phyloP scores from a whole-genome alignment of 345 rosid genomes.

The Aquilaria yunnanensis region DNA sequence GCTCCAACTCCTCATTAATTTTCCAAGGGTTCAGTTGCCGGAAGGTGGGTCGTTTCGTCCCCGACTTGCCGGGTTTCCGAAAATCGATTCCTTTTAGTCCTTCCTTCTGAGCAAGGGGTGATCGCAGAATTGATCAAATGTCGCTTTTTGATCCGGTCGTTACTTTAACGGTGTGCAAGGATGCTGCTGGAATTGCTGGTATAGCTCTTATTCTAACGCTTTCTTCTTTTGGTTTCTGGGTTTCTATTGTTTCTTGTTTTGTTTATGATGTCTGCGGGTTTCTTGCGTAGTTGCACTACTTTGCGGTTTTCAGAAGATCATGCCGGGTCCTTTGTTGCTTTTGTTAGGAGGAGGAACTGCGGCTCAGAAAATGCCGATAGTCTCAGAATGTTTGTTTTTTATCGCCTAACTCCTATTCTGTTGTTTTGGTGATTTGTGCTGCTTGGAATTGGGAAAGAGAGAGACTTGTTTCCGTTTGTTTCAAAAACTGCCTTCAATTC shows the following conservation, averaged over 20 bases:
- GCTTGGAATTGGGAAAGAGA: background rate
- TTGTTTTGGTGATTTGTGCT: background rate
- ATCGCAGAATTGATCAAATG: slow-evolving; percentile 19
- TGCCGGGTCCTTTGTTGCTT: background rate
- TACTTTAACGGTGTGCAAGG: slow-evolving; percentile 28
- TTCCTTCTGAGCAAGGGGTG: too few relatives aligned
- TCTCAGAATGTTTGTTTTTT: too few relatives aligned
- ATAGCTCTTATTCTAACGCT: background rate
- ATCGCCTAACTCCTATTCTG: background rate
- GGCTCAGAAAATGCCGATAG: too few relatives aligned
- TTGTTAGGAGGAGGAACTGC: background rate
- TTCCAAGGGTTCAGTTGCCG: too few relatives aligned
- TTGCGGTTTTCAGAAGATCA: background rate
- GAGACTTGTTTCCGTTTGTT: background rate
- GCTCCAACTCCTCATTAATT: too few relatives aligned
- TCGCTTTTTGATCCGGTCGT: slow-evolving; percentile 16
- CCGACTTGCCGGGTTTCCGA: too few relatives aligned
- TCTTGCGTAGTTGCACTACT: background rate
- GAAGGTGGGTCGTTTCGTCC: too few relatives aligned
- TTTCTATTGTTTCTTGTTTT: background rate
- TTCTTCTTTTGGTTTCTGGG: background rate
- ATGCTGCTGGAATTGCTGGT: slow-evolving; percentile 75
- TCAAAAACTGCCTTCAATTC: background rate
- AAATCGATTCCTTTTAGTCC: too few relatives aligned
- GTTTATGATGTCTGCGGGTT: slow-evolving; percentile 4